Evolutionary conservation across 306 rosid genomes (phyloP).

Genomic region (Pyrus betulifolia): DNA sequence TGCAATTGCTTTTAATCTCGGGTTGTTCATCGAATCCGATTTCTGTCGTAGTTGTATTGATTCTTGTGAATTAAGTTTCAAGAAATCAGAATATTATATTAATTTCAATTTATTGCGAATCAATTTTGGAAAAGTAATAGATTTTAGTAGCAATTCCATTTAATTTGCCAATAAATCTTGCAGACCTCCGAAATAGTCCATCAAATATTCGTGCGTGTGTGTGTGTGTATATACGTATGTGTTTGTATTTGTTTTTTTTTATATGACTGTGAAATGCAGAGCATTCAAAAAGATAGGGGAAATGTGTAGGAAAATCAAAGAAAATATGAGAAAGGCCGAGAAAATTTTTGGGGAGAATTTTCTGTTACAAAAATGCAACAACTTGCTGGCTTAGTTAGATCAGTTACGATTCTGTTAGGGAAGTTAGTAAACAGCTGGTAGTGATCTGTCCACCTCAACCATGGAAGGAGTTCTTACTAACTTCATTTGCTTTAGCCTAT

Average conservation of each 20-base stretch:
- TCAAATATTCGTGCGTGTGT: not conserved
- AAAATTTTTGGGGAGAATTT: not conserved
- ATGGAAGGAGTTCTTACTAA: not conserved
- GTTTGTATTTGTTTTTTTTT: not conserved
- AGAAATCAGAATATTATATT: not conserved
- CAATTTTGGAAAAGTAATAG: not conserved
- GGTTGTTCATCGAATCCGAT: not conserved
- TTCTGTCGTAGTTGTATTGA: not conserved
- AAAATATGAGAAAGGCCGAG: not conserved
- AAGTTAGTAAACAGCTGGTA: not conserved
- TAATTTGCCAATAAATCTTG: not conserved
- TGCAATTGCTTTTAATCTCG: not conserved
- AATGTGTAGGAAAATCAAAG: not conserved
- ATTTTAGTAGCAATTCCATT: not conserved
- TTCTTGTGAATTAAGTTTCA: not conserved
- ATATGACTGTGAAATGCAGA: not conserved
- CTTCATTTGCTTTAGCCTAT: not conserved
- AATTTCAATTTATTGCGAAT: not conserved
- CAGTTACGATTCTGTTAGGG: not conserved
- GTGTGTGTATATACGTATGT: too few relatives aligned
- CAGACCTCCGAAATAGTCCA: not conserved
- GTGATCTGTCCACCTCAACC: not conserved
- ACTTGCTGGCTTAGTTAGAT: not conserved
- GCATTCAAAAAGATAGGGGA: not conserved
- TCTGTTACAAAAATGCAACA: not conserved